A percentile compares a stretch with the other conserved stretches of the same genome.
Conservation (phyloP, 805 yeast genomes). For the Kodamaea kaohsiungensis region DNA sequence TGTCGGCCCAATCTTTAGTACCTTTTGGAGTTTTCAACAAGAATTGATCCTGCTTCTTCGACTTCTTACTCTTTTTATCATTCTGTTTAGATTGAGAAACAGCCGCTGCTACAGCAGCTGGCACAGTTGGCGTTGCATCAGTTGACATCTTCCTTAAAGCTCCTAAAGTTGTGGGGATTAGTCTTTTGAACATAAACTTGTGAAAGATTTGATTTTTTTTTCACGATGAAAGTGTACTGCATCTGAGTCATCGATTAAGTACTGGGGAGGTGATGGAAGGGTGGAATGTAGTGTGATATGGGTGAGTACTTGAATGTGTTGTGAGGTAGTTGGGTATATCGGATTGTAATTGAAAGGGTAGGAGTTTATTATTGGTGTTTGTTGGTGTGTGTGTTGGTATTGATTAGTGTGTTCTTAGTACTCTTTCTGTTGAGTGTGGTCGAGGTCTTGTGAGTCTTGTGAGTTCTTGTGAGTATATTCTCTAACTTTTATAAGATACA, state of each 20-base stretch:
- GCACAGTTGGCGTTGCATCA: constrained; percentile 11
- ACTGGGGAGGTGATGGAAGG: neutral
- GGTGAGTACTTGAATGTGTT: too few species aligned
- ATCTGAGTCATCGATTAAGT: neutral
- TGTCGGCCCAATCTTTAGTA: constrained; percentile 97
- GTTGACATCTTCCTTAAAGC: constrained; percentile 17
- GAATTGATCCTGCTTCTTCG: constrained; percentile 57
- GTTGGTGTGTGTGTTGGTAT: too few species aligned
- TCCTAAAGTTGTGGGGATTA: constrained; percentile 7
- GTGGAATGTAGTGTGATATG: too few species aligned
- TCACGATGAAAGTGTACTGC: constrained; percentile 4
- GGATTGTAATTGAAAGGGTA: too few species aligned
- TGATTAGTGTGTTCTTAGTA: too few species aligned
- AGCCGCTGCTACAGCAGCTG: constrained; percentile 12
- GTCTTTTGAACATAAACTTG: constrained; percentile 9
- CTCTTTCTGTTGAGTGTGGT: too few species aligned
- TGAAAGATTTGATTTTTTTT: constrained; percentile 1
- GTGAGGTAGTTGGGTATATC: too few species aligned
- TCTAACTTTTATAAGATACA: too few species aligned
- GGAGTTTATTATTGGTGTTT: too few species aligned
- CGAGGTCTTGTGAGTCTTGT: too few species aligned
- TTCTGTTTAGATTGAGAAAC: constrained; percentile 12
- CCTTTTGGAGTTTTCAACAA: constrained; percentile 95
- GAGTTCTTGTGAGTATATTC: too few species aligned
- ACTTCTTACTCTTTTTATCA: constrained; percentile 26